Conservation (phyloP, 805 yeast species). For the Monosporozyma aerobia region DNA sequence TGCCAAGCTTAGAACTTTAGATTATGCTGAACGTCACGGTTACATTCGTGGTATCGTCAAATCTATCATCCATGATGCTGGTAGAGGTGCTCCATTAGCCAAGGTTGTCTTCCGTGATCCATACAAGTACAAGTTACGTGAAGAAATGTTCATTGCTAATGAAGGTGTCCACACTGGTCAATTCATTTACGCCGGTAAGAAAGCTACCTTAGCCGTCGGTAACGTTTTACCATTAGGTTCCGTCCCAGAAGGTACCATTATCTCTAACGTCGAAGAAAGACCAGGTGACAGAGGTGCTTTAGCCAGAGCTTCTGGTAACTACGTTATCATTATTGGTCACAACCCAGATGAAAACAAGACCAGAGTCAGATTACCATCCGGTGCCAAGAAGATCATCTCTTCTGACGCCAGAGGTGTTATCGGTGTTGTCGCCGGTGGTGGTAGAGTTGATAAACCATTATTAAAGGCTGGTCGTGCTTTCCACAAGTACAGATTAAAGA, state of each 20-base stretch:
- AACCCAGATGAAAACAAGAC: conserved; percentile 98
- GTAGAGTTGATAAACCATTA: conserved; percentile 99
- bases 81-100: conserved; percentile 99
- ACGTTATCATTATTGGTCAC: conserved; percentile 98
- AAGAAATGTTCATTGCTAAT: conserved; percentile 97
- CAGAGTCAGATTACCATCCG: conserved; percentile 98
- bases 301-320: conserved; percentile 99
- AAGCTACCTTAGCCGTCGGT: conserved; percentile 94
- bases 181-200: conserved; percentile 97
- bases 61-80: conserved; percentile 98
- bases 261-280: conserved; percentile 96
- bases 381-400: conserved; percentile 94
- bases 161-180: conserved; percentile 99
- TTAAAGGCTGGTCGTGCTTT: conserved; percentile 99
- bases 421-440: conserved; percentile 99
- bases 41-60: conserved; percentile 99
- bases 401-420: conserved; percentile 98
- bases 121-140: conserved; percentile 95
- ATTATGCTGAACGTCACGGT: conserved; percentile 99
- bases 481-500: conserved; percentile 99
- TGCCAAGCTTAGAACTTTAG: conserved; percentile 98
- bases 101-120: conserved; percentile 99
- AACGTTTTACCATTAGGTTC: conserved; percentile 94
- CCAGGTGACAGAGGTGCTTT: conserved; percentile 99
- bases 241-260: conserved; percentile 98